Evolutionary conservation across 1,284 basidiomycete genomes (phyloP).

Genomic region (Austroboletus olivaceoglutinosus): DNA sequence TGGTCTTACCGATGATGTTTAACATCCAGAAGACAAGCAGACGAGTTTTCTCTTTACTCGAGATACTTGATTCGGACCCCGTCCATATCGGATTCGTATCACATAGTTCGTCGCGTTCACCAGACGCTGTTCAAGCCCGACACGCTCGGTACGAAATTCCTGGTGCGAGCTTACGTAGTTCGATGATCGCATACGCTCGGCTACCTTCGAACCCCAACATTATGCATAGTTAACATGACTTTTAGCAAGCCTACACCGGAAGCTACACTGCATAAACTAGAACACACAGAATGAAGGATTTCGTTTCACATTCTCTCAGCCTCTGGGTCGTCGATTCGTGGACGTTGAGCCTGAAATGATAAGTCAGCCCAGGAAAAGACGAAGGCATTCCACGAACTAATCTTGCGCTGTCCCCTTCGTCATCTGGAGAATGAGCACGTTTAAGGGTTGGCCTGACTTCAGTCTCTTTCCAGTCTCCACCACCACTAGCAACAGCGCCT

Average conservation of each 20-base stretch:
- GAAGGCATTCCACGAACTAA: constrained; percentile 41
- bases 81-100: constrained; percentile 63
- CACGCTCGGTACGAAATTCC: constrained; percentile 40
- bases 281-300: constrained; percentile 16
- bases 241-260: constrained; percentile 10
- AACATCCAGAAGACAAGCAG: constrained; percentile 33
- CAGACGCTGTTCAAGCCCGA: constrained; percentile 48
- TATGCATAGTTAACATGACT: constrained; percentile 9
- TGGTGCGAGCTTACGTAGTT: constrained; percentile 57
- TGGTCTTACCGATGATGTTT: background rate
- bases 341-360: constrained; percentile 45
- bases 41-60: constrained; percentile 44
- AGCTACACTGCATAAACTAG: constrained; percentile 14
- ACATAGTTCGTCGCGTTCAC: constrained; percentile 61
- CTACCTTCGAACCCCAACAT: background rate
- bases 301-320: constrained; percentile 61
- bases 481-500: constrained; percentile 80
- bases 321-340: constrained; percentile 60
- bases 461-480: constrained; percentile 76
- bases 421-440: constrained; percentile 66
- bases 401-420: constrained; percentile 59
- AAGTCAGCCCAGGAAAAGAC: constrained; percentile 8
- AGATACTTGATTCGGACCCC: constrained; percentile 53
- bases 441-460: constrained; percentile 51
- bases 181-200: constrained; percentile 39